A percentile compares a stretch with the other conserved stretches of the same genome.
phyloP scores from a whole-genome alignment of 257 asterid genomes.

The Perilla frutescens region DNA sequence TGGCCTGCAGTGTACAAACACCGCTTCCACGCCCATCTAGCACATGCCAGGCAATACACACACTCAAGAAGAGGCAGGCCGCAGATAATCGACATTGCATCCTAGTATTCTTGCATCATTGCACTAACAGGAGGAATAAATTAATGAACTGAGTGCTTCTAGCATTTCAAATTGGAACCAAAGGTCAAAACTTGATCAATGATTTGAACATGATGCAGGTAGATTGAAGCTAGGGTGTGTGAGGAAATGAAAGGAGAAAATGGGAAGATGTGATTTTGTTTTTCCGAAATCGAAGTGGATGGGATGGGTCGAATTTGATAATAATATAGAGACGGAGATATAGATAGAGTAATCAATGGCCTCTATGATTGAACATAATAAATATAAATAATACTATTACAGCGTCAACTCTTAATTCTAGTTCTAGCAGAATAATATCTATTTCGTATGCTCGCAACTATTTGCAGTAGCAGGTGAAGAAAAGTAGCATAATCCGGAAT shows the following conservation, averaged over 20 bases:
- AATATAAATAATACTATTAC: not conserved
- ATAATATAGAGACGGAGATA: not conserved
- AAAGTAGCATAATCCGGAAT: conserved; percentile 38
- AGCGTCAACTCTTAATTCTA: no score
- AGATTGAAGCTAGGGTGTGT: not conserved
- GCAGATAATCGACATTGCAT: conserved; percentile 70
- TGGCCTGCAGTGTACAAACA: conserved; percentile 81
- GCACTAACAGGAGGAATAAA: conserved; percentile 30
- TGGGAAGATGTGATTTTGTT: conserved; percentile 15
- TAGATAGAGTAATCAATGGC: not conserved
- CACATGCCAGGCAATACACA: conserved; percentile 78
- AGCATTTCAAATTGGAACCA: not conserved
- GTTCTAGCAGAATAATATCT: not conserved
- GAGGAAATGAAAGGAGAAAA: not conserved
- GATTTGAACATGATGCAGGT: not conserved
- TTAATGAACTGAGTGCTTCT: conserved; percentile 35
- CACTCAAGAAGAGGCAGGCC: conserved; percentile 85
- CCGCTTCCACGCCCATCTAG: conserved; percentile 94
- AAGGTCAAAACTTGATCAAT: not conserved
- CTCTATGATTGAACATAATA: conserved; percentile 12
- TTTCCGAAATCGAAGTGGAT: not conserved
- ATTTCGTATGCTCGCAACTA: conserved; percentile 8
- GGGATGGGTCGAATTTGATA: not conserved
- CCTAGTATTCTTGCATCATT: conserved; percentile 33
- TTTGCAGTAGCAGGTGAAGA: not conserved